Base-by-base conservation (phyloP, 352 stramenopile species). In the Pythium diclinum region DNA sequence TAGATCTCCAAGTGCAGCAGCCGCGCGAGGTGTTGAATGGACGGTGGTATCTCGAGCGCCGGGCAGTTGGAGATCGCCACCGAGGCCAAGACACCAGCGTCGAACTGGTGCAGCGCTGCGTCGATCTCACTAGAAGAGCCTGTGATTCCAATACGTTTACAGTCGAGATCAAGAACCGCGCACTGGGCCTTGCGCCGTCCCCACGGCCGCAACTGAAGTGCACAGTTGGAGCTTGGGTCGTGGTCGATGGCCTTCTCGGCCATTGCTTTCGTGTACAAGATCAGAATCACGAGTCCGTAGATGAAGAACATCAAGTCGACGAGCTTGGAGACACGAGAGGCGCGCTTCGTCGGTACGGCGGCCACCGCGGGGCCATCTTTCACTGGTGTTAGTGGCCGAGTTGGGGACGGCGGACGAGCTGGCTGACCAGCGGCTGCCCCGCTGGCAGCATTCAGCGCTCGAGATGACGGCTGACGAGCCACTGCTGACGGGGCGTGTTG, bases 161-260 rank as follows among this genome's bases (percentile, higher is more conserved):
- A 72, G 48, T 72, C 66, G 17, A 72, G 56, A 14, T 69, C 66
- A 0, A 69, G 16, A 3, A 72, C 61, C 1, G 61, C 61, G n/a
- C 66, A 72, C 40, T 59, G 46, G 2, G 54, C 44, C 9, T 68
- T 68, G 19, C 23, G 21, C 3, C 53, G 33, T 8, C 59, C 59
- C 65, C 65, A 72, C 3, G 65, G 65, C 17, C 59, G 59, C n/a
- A 68, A 38, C 55, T 67, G 64, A 3, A 71, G 34, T 5, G 40
- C n/a, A 32, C 64, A 71, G 17, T 66, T 66, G 23, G 64, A 65
- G 10, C 11, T 56, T 30, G 25, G 17, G 38, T 59, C 49, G 2
- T 47, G n/a, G 23, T 71, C 64, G 23, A 65, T 59, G 1, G 56
- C 25, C 3, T 51, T 30, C 53, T 71, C 57, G 7, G 49, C 57